A percentile compares a stretch with the other conserved stretches of the same genome.
phyloP scores from a whole-genome alignment of 2,329 filamentous ascomycete species.

The Xylaria sp. region DNA sequence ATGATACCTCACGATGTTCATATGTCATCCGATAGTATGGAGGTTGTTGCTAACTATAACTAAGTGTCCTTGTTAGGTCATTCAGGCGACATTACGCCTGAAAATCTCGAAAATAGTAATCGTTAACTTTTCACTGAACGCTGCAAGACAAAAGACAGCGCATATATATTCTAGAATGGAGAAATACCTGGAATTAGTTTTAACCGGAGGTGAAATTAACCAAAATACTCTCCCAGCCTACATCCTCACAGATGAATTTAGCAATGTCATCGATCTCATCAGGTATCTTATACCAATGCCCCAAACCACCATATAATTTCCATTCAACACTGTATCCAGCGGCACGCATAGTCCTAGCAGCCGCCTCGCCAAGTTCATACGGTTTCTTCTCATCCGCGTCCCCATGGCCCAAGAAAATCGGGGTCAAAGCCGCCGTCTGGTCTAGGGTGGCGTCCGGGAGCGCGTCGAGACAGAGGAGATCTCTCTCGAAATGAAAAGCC shows the following conservation, averaged over 20 bases:
- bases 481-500: conserved; percentile 48
- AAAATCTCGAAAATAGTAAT: background rate
- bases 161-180: too few species aligned
- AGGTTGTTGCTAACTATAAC: too few species aligned
- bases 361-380: conserved; percentile 47
- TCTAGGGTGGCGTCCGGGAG: conserved; percentile 3
- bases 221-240: background rate
- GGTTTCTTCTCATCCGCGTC: conserved; percentile 53
- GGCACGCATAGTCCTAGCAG: conserved; percentile 45
- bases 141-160: background rate
- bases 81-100: too few species aligned
- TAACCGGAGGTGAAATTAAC: too few species aligned
- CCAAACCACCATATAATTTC: conserved; percentile 53
- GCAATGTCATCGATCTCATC: conserved; percentile 60
- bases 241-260: conserved; percentile 44
- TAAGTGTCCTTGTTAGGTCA: too few species aligned
- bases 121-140: background rate
- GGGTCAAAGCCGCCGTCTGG: conserved; percentile 44
- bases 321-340: conserved; percentile 52
- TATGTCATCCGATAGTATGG: too few species aligned
- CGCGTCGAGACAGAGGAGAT: conserved; percentile 46
- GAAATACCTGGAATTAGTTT: too few species aligned
- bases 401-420: conserved; percentile 58
- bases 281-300: conserved; percentile 61
- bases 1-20: background rate